These are phyloP conservation scores for Linnemannia elongata DNA, from an alignment of 192 early-diverging fungal species.

Conservation along the genomic window DNA sequence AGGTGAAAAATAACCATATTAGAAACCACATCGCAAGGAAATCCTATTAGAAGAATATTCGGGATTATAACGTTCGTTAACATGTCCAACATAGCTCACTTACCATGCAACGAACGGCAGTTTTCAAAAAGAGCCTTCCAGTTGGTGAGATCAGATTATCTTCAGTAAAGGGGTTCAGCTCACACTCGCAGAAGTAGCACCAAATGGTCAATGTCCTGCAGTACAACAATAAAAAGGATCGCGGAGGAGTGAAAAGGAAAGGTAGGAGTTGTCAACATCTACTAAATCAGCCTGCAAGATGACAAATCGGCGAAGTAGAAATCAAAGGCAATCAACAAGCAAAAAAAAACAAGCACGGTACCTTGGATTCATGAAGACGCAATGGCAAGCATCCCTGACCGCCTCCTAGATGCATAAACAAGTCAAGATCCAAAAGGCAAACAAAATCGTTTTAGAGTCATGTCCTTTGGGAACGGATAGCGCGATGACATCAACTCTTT, in stretches of 20 bases:
- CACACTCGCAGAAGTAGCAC: conserved; percentile 55
- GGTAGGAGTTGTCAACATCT: neutral
- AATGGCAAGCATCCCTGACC: conserved; percentile 57
- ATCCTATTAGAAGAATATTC: neutral
- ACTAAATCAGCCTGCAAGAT: neutral
- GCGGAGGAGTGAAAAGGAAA: neutral
- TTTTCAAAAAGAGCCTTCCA: conserved; percentile 51
- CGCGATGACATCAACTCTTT: neutral
- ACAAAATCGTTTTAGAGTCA: neutral
- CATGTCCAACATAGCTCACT: neutral
- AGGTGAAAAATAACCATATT: neutral
- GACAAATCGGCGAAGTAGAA: neutral
- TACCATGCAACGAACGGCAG: conserved; percentile 56
- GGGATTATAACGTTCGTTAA: neutral
- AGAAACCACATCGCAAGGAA: neutral
- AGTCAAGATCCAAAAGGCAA: neutral
- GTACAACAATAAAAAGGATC: neutral
- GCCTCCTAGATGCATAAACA: conserved; percentile 28
- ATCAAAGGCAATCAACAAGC: neutral
- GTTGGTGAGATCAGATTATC: conserved; percentile 22
- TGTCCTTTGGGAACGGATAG: neutral
- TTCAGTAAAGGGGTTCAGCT: conserved; percentile 53
- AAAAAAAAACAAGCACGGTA: neutral
- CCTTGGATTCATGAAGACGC: conserved; percentile 58
- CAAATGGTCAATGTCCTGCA: conserved; percentile 49